Conservation (phyloP, 345 rosid species). For the Carallia brachiata region DNA sequence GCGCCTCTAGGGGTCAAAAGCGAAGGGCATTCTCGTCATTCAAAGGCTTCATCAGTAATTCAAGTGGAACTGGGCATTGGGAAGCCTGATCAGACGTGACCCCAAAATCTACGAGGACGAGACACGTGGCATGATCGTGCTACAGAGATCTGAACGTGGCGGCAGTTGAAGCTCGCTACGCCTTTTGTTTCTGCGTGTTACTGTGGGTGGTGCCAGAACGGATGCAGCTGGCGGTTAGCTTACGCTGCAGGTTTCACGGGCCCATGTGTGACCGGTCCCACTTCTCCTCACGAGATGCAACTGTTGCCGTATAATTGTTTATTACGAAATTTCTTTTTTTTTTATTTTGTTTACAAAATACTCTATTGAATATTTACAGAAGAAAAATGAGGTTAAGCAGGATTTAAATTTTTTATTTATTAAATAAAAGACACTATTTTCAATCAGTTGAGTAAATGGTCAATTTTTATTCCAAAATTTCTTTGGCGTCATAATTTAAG, state of each 20-base stretch:
- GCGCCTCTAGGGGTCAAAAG: not conserved
- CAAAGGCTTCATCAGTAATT: not conserved
- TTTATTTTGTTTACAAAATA: not conserved
- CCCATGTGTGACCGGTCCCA: constrained; percentile 25
- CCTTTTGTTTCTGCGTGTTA: constrained; percentile 18
- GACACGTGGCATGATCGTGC: constrained; percentile 43
- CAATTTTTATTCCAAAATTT: too few species aligned
- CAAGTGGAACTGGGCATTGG: constrained; percentile 8
- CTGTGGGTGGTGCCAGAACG: constrained; percentile 34
- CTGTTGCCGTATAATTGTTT: not conserved
- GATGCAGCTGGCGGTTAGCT: constrained; percentile 34
- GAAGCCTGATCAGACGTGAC: constrained; percentile 29
- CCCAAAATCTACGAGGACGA: constrained; percentile 15
- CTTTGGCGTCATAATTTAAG: too few species aligned
- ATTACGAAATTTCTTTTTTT: too few species aligned
- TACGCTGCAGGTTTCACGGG: constrained; percentile 27
- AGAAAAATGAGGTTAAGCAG: too few species aligned
- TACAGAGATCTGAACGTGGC: constrained; percentile 37
- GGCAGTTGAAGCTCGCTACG: constrained; percentile 8
- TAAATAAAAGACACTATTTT: too few species aligned
- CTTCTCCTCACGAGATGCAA: constrained; percentile 6
- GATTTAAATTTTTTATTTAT: too few species aligned
- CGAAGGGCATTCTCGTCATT: constrained; percentile 21
- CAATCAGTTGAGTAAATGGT: too few species aligned
- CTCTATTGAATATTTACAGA: too few species aligned